Percentiles rank a stretch among this genome's conserved stretches.
Evolutionary conservation across 2,329 filamentous ascomycete species (phyloP).

Genomic region (Corinectria fuckeliana): DNA sequence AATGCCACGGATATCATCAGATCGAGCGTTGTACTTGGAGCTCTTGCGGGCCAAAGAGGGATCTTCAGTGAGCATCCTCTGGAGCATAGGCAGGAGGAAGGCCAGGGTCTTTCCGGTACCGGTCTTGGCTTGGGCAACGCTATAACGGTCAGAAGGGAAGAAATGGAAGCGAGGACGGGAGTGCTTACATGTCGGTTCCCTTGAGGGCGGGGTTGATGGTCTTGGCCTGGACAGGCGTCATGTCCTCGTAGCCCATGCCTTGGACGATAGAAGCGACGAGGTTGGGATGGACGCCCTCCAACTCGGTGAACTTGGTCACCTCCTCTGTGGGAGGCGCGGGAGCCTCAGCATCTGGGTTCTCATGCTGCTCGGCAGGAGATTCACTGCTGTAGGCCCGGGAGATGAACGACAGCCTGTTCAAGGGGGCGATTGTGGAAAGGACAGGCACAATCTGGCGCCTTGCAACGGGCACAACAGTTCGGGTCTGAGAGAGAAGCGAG

Average conservation of each 20-base stretch:
- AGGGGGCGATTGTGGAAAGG: slow-evolving; percentile 22
- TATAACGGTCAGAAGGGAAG: slow-evolving; percentile 43
- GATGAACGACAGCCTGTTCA: slow-evolving; percentile 34
- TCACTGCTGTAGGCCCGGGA: slow-evolving; percentile 50
- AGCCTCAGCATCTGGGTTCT: slow-evolving; percentile 7
- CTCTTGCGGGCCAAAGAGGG: slow-evolving; percentile 61
- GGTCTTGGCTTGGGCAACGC: slow-evolving; percentile 92
- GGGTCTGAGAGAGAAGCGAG: slow-evolving; percentile 40
- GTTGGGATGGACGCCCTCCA: slow-evolving; percentile 64
- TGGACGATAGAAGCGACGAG: slow-evolving; percentile 73
- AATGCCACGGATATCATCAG: slow-evolving; percentile 70
- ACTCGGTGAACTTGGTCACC: slow-evolving; percentile 52
- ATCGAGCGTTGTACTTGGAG: slow-evolving; percentile 45
- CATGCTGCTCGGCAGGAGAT: slow-evolving; percentile 39
- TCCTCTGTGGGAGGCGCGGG: slow-evolving; percentile 33
- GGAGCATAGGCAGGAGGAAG: slow-evolving; percentile 85
- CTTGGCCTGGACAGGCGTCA: slow-evolving; percentile 91
- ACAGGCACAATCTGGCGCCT: slow-evolving; percentile 31
- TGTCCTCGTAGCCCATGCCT: slow-evolving; percentile 77
- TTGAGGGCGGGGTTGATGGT: slow-evolving; percentile 82
- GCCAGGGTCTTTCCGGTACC: slow-evolving; percentile 97
- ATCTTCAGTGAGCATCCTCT: slow-evolving; percentile 74
- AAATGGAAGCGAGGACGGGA: neutral
- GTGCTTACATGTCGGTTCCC: slow-evolving; percentile 80
- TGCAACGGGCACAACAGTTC: slow-evolving; percentile 34